phyloP scores from a whole-genome alignment of 352 stramenopile genomes.

The Globisporangium parvum region DNA sequence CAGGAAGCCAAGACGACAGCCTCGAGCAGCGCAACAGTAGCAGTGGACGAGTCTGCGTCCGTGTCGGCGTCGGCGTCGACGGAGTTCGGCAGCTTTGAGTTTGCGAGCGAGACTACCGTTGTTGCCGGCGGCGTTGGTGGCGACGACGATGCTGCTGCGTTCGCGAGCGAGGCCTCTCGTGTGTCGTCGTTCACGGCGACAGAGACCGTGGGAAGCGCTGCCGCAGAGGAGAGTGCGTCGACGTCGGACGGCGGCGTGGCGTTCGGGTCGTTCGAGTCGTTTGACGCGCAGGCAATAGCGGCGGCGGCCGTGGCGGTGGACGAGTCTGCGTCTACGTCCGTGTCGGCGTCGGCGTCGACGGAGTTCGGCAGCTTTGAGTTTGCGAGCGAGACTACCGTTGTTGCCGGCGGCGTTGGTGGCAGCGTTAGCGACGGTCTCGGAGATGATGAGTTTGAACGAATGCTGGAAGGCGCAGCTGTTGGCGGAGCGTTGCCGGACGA shows the following conservation, averaged over 20 bases:
- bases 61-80: background rate
- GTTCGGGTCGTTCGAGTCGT: background rate
- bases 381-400: background rate
- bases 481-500: background rate
- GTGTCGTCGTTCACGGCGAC: no score
- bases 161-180: no score
- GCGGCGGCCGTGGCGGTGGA: background rate
- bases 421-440: background rate
- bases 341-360: background rate
- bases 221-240: background rate
- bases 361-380: conserved; percentile 2
- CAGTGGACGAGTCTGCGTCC: background rate
- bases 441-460: conserved; percentile 6
- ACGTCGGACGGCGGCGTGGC: background rate
- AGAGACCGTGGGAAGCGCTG: no score
- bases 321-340: background rate
- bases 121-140: background rate
- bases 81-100: conserved; percentile 1
- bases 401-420: background rate
- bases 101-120: background rate
- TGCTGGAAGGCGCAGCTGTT: background rate
- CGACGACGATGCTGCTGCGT: no score
- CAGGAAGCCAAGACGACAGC: no score
- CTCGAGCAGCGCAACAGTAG: background rate
- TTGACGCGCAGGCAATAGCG: background rate